Evolutionary conservation across 768 basidiomycete species (phyloP), one percentile per base, ranked within the genome.

Genomic region (Suillus luteus): DNA sequence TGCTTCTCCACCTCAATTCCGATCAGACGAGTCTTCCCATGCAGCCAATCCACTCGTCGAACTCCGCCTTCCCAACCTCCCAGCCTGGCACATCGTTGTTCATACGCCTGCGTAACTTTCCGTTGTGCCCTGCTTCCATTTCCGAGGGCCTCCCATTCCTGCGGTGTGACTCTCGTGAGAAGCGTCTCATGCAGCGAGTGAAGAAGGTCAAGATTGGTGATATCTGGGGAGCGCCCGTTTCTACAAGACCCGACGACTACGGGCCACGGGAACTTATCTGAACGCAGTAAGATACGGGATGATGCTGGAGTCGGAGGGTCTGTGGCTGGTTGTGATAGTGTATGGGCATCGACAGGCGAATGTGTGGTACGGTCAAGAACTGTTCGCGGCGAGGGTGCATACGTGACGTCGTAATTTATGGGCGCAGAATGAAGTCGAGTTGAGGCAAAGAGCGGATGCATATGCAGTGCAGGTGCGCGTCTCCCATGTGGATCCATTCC

Each of bases 1-100:
- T 77, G 75, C 65, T 81, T 85, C 69, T 83, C 81, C 64, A 87
- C 80, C 69, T 88, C 86, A 65, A 90, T 79, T 31, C 89, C 89
- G 38, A 86, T 78, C 43, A 90, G 71, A 54, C 79, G 75, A 38
- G 85, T 87, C 70, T 86, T 88, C 38, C 82, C 80, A 22, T 85
- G 85, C 52, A 90, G 77, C 82, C 85, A 89, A 75, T 90, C 89
- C 15, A 90, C 72, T 58, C 89, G 77, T 54, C 86, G 81, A 35
- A 91, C 85, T n/a, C 89, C 89, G 22, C 81, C 80, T 33, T 88
- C 86, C 87, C 87, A 88, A 2, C 84, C 87, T 33, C 86, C 87
- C 87, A 83, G 80, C 67, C 78, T 80, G 62, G 78, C 76, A 64
- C 89, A 90, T 38, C 89, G 78, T 65, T 81, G 80, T 71, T 89